Base-by-base conservation (phyloP, 2,329 filamentous ascomycete species). In the Trichoderma guizhouense region DNA sequence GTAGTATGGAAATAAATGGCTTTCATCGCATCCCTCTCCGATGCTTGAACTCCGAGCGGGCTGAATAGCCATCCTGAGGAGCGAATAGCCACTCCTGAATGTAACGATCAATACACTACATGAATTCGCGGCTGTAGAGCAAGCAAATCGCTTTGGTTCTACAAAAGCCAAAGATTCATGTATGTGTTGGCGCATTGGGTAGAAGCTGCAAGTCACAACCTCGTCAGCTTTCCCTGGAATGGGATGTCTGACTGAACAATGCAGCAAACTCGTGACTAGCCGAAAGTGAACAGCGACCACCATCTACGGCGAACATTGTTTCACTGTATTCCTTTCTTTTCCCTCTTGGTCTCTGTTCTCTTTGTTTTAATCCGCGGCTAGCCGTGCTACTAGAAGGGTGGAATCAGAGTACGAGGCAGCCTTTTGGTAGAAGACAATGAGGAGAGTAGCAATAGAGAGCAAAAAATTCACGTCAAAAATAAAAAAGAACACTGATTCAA, bases 51-150 rank as follows among this genome's bases (percentile, higher is more conserved):
- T 43, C 3, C 7, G 1, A n/a, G 39, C 1, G 39, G 7, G 1
- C 15, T 5, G 7, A n/a, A n/a, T 43, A 43, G 39, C 39, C 1
- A 43, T 9, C 15, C 3, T 43, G 39, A 7, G 7, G 18, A n/a
- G 39, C 5, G 39, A 43, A n/a, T 43, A n/a, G 39, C 15, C 2
- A 3, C 39, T 43, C 15, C 15, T 43, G 5, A 43, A 43, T 43
- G 0, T 5, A 0, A 43, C 0, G 15, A 21, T 24, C 9, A 60
- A 14, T 7, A 8, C 2, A 18, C 3, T 7, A 0, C 9, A 2
- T 12, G 6, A 24, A 34, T 12, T 14, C 1, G n/a, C 3, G 2
- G 8, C 11, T 7, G 8, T 43, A n/a, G 18, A n/a, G 39, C 36
- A 43, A 43, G 36, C 39, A n/a, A 43, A n/a, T 34, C 12, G 9